These are phyloP conservation scores for Verticillium albo-atrum DNA, from an alignment of 2,329 filamentous ascomycete species.

Conservation along the genomic window DNA sequence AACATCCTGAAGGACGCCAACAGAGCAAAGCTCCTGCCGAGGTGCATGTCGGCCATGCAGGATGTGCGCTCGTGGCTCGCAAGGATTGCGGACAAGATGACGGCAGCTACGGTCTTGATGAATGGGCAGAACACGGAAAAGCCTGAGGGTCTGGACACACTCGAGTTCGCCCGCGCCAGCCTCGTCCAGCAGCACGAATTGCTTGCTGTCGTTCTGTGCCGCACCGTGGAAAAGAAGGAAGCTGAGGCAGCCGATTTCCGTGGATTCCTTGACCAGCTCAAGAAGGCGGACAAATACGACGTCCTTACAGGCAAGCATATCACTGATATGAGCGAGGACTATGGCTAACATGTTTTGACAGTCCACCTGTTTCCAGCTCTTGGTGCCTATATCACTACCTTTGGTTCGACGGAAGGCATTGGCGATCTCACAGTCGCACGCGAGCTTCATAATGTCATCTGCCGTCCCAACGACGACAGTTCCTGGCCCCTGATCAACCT, in stretches of 20 bases:
- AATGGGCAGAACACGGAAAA: conserved; percentile 46
- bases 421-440: conserved; percentile 65
- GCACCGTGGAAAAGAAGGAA: conserved; percentile 72
- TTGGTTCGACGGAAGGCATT: conserved; percentile 72
- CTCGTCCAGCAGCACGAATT: conserved; percentile 87
- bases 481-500: conserved; percentile 71
- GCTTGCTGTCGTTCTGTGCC: conserved; percentile 73
- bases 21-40: conserved; percentile 62
- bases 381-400: conserved; percentile 70
- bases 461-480: conserved; percentile 60
- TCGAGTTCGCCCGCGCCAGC: conserved; percentile 76
- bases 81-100: conserved; percentile 69
- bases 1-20: conserved; percentile 44
- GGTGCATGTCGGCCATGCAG: conserved; percentile 72
- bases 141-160: conserved; percentile 67
- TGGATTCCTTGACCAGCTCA: conserved; percentile 63
- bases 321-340: conserved; percentile 11
- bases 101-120: conserved; percentile 71
- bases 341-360: conserved; percentile 17
- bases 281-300: conserved; percentile 73
- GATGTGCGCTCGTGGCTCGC: conserved; percentile 75
- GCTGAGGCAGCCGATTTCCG: conserved; percentile 69
- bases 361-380: conserved; percentile 82
- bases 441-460: conserved; percentile 64
- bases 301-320: conserved; percentile 42